Evolutionary conservation across 495 filamentous ascomycete genomes (phyloP).

Genomic region (Copromyces sp.): DNA sequence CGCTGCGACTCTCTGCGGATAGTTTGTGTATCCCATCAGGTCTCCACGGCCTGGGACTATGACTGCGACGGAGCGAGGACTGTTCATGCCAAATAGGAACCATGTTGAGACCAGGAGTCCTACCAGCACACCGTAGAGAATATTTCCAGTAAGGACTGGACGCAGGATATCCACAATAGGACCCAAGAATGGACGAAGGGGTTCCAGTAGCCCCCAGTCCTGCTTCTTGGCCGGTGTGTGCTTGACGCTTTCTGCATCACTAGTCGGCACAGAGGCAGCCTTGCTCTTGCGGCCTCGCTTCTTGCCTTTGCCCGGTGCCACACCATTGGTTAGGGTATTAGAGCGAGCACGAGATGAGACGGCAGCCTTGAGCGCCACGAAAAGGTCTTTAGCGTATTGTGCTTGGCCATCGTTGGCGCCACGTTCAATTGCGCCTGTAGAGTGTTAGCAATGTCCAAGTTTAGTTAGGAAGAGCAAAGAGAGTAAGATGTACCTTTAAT

Average conservation of each 20-base stretch:
- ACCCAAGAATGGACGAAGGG: slow-evolving; percentile 56
- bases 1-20: slow-evolving; percentile 62
- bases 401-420: slow-evolving; percentile 85
- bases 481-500: slow-evolving; percentile 59
- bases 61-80: not conserved
- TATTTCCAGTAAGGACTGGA: slow-evolving; percentile 61
- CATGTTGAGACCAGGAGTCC: slow-evolving; percentile 46
- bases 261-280: slow-evolving; percentile 28
- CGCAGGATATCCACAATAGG: slow-evolving; percentile 60
- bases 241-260: slow-evolving; percentile 34
- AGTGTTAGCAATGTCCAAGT: slow-evolving; percentile 3
- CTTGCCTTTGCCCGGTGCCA: slow-evolving; percentile 29
- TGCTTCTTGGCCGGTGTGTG: slow-evolving; percentile 26
- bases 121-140: slow-evolving; percentile 51
- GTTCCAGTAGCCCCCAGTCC: slow-evolving; percentile 76
- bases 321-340: slow-evolving; percentile 26
- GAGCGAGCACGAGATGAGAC: slow-evolving; percentile 54
- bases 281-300: slow-evolving; percentile 52
- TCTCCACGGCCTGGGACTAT: slow-evolving; percentile 13
- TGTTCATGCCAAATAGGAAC: slow-evolving; percentile 40
- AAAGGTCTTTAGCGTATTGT: slow-evolving; percentile 65
- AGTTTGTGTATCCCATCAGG: slow-evolving; percentile 28
- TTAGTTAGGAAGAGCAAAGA: not conserved
- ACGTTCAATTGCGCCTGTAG: slow-evolving; percentile 80
- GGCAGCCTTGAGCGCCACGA: slow-evolving; percentile 60